Conservation (phyloP, 805 yeast genomes). For the Schizosaccharomyces lindneri region DNA sequence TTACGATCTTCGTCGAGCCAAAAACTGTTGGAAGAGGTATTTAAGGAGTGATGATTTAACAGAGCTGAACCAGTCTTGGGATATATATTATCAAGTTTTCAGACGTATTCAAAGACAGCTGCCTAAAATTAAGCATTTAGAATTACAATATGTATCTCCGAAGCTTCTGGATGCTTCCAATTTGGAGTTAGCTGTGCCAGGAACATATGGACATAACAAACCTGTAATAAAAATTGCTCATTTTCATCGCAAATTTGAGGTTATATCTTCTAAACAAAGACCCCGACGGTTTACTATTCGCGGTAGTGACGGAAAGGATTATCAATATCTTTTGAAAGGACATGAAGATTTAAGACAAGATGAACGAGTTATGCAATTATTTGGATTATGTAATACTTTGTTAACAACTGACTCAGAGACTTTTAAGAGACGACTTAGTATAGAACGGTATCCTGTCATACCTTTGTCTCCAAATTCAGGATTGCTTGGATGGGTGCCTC, state of each 20-base stretch:
- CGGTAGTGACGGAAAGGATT: conserved; percentile 83
- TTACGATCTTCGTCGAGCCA: conserved; percentile 72
- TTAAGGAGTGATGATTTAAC: conserved; percentile 64
- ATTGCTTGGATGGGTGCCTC: conserved; percentile 77
- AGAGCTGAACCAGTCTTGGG: conserved; percentile 92
- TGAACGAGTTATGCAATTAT: conserved; percentile 87
- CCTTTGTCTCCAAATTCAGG: conserved; percentile 95
- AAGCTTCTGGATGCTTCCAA: conserved; percentile 53
- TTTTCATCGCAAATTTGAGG: conserved; percentile 64
- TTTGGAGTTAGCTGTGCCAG: conserved; percentile 76
- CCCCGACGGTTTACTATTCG: conserved; percentile 60
- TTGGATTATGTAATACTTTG: conserved; percentile 80
- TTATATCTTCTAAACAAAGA: conserved; percentile 83
- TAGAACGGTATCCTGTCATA: conserved; percentile 76
- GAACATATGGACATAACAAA: conserved; percentile 68
- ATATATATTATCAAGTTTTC: conserved; percentile 83
- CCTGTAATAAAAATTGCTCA: conserved; percentile 45
- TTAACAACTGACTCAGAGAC: conserved; percentile 80
- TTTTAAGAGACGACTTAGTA: conserved; percentile 81
- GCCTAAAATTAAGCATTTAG: conserved; percentile 65
- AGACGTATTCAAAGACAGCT: conserved; percentile 70
- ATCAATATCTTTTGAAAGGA: conserved; percentile 64
- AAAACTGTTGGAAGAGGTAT: conserved; percentile 74
- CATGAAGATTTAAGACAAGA: conserved; percentile 97
- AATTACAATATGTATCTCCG: conserved; percentile 83